Evolutionary conservation across 352 stramenopile genomes (phyloP).

Genomic region (Phytophthora tentaculata): DNA sequence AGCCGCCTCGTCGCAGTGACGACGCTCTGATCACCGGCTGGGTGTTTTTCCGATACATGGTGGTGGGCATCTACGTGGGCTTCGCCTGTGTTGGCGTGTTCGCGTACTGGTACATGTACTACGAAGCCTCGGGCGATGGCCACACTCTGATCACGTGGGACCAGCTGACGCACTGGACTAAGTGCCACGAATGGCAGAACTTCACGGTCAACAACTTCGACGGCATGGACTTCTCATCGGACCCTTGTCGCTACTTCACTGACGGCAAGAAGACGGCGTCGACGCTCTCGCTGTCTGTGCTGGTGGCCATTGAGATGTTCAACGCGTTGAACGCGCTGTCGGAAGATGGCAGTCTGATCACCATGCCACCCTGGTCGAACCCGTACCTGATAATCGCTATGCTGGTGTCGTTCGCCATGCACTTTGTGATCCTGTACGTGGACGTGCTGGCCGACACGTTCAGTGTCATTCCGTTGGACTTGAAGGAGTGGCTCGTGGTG

Average conservation of each 20-base stretch:
- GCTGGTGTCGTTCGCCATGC: conserved; percentile 92
- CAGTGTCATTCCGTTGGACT: conserved; percentile 91
- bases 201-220: conserved; percentile 94
- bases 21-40: conserved; percentile 98
- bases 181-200: conserved; percentile 92
- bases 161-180: conserved; percentile 90
- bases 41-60: conserved; percentile 98
- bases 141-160: conserved; percentile 92
- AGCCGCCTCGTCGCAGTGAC: conserved; percentile 94
- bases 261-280: conserved; percentile 92
- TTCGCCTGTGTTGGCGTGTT: conserved; percentile 93
- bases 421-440: conserved; percentile 96
- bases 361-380: conserved; percentile 94
- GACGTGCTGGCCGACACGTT: conserved; percentile 94
- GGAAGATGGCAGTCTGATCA: conserved; percentile 91
- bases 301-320: conserved; percentile 97
- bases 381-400: conserved; percentile 95
- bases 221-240: conserved; percentile 88
- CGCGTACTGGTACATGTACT: conserved; percentile 95
- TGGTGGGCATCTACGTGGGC: conserved; percentile 95
- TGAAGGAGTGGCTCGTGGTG: conserved; percentile 93
- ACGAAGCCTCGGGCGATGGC: conserved; percentile 89
- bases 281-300: conserved; percentile 93
- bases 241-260: conserved; percentile 94
- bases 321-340: conserved; percentile 95